Percentiles rank a stretch among this genome's conserved stretches.
phyloP scores from a whole-genome alignment of 306 rosid genomes.

The Prunus kanzakura region DNA sequence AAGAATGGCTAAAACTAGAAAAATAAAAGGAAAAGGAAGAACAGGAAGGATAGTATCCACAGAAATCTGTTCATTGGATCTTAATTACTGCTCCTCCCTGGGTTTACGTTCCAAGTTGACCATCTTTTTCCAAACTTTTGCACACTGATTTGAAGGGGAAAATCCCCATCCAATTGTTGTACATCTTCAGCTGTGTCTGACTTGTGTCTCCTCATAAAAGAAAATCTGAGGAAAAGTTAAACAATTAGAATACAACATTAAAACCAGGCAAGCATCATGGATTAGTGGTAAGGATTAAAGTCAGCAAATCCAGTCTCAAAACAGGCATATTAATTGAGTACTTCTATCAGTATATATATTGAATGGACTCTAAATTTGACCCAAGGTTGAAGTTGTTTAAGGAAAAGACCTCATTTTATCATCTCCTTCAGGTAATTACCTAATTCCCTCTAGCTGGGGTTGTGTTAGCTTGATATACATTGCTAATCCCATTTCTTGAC shows the following conservation, averaged over 20 bases:
- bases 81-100: not conserved
- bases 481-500: not conserved
- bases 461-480: not conserved
- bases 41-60: not conserved
- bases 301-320: not conserved
- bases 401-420: not conserved
- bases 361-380: not conserved
- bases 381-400: not conserved
- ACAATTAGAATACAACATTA: not conserved
- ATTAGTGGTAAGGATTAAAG: no score
- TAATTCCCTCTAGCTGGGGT: not conserved
- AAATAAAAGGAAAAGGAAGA: not conserved
- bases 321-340: not conserved
- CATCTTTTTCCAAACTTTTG: not conserved
- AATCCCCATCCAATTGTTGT: not conserved
- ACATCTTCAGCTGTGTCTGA: no score
- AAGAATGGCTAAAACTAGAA: not conserved
- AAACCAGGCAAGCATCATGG: not conserved
- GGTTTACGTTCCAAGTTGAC: not conserved
- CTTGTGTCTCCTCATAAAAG: not conserved
- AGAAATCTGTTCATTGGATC: not conserved
- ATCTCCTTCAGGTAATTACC: not conserved
- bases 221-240: not conserved
- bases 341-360: not conserved
- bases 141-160: not conserved